A percentile compares a stretch with the other conserved stretches of the same genome.
Conservation (phyloP, 1,139 yeast genomes). For the Schwanniomyces etchellsii region DNA sequence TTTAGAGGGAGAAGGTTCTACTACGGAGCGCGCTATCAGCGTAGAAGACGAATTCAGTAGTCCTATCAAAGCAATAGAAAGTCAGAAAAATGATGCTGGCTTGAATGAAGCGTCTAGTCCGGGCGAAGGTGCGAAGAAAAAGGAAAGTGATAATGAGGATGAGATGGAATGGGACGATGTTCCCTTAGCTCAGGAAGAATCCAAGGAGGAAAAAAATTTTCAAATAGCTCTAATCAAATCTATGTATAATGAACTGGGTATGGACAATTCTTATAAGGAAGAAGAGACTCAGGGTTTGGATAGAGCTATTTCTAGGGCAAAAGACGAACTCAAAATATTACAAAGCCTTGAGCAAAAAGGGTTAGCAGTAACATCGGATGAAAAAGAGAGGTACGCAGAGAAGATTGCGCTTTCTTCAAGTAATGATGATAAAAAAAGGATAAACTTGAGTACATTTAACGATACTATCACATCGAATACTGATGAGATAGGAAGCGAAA, state of each 20-base stretch:
- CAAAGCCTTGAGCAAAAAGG: no score
- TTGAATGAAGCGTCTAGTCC: not conserved
- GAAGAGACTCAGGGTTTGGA: no score
- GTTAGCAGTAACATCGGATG: not conserved
- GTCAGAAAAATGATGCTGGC: not conserved
- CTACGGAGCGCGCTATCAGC: slow-evolving; percentile 35
- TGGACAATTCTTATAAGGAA: not conserved
- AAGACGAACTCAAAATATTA: slow-evolving; percentile 8
- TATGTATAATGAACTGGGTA: slow-evolving; percentile 17
- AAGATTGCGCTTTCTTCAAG: no score
- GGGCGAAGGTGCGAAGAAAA: not conserved
- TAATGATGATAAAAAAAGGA: no score
- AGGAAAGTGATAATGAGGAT: slow-evolving; percentile 22
- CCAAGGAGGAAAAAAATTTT: slow-evolving; percentile 24
- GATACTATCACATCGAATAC: no score
- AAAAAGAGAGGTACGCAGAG: no score
- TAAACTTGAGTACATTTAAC: no score
- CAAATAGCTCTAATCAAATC: slow-evolving; percentile 33
- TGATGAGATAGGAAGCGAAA: no score
- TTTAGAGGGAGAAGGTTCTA: slow-evolving; percentile 37
- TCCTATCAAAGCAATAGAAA: slow-evolving; percentile 3
- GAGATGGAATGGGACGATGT: slow-evolving; percentile 66
- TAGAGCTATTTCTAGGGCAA: slow-evolving; percentile 2
- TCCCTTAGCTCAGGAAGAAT: slow-evolving; percentile 22
- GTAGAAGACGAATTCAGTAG: slow-evolving; percentile 29